A percentile compares a stretch with the other conserved stretches of the same genome.
phyloP scores from a whole-genome alignment of 495 filamentous ascomycete species.

The Neurospora sp. region DNA sequence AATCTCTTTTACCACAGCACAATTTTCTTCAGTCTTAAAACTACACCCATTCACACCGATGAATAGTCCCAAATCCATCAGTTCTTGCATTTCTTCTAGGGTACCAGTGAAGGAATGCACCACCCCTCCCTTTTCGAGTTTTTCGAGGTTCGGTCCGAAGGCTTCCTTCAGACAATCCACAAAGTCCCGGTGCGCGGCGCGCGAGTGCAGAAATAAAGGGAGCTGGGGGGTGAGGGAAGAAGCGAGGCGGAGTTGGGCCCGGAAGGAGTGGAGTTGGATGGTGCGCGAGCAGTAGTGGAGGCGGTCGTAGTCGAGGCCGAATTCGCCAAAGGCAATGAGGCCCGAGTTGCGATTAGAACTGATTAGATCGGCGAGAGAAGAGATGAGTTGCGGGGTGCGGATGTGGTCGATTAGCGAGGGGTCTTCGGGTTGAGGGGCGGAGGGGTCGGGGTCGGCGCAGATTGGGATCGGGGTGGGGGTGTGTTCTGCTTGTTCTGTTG shows the following conservation, averaged over 20 bases:
- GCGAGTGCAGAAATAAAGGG: constrained; percentile 59
- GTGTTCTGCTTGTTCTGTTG: constrained; percentile 19
- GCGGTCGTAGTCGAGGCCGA: constrained; percentile 93
- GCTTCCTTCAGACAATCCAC: constrained; percentile 46
- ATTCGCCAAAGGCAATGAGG: constrained; percentile 80
- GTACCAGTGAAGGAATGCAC: constrained; percentile 92
- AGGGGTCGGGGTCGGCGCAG: constrained; percentile 28
- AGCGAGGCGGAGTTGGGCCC: constrained; percentile 53
- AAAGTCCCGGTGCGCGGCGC: constrained; percentile 76
- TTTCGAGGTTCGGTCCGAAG: constrained; percentile 36
- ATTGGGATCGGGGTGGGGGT: background rate
- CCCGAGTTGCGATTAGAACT: too few species aligned
- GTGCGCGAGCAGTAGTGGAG: constrained; percentile 67
- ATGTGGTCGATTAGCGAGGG: constrained; percentile 22
- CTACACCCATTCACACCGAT: constrained; percentile 87
- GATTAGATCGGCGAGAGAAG: constrained; percentile 38
- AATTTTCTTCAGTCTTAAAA: constrained; percentile 83
- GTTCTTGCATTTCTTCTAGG: constrained; percentile 63
- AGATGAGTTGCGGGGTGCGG: constrained; percentile 37
- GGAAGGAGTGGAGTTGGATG: constrained; percentile 76
- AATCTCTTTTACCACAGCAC: constrained; percentile 67
- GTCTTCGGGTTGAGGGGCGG: constrained; percentile 29
- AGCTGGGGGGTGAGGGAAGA: too few species aligned
- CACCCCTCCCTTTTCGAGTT: constrained; percentile 60
- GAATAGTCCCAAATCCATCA: constrained; percentile 68